Base-by-base conservation (phyloP, 139 green algal genomes). In the Monoraphidium neglectum region DNA sequence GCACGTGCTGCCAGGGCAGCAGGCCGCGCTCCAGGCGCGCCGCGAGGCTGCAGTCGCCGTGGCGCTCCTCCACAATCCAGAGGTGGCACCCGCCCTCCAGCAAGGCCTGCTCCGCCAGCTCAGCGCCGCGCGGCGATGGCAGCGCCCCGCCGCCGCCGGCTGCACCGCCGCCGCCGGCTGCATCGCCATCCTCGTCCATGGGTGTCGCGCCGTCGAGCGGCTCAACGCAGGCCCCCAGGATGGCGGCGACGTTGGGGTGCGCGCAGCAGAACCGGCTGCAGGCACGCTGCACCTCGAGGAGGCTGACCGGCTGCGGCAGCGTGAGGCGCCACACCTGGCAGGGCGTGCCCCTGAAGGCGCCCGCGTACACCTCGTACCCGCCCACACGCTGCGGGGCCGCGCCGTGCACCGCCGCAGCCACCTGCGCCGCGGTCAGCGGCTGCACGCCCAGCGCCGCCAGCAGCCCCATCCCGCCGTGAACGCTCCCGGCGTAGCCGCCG, bases 31-130 rank as follows among this genome's bases (percentile, higher is more conserved):
- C 83, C 46, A 91, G 65, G 8, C 81, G 64, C 3, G 72, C 59
- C 59, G 80, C 68, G n/a, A 91, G 77, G 16, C 73, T 78, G 76
- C 86, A 72, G 47, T 81, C 78, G 2, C 86, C 86, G 70, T 87
- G 87, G 35, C 53, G 59, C 81, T 91, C 86, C 73, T 91, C 86
- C 56, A 91, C 76, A 65, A 91, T 81, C 86, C 86, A 91, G 54
- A 91, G 30, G 6, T 73, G 54, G 53, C 51, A 69, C 18, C 65
- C 66, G 32, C 10, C 38, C n/a, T 75, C 65, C 32, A 49, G 24
- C 32, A 6, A 15, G 43, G 69, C 49, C 15, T 56, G 35, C 13
- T 54, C 21, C 21, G 10, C 8, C 60, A 33, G 30, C 46, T 64
- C 53, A 4, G n/a, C 53, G 40, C 26, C 30, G 30, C 16, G 16